phyloP scores from a whole-genome alignment of 225 moss, liverwort and hornwort genomes.

The Asterella californica region DNA sequence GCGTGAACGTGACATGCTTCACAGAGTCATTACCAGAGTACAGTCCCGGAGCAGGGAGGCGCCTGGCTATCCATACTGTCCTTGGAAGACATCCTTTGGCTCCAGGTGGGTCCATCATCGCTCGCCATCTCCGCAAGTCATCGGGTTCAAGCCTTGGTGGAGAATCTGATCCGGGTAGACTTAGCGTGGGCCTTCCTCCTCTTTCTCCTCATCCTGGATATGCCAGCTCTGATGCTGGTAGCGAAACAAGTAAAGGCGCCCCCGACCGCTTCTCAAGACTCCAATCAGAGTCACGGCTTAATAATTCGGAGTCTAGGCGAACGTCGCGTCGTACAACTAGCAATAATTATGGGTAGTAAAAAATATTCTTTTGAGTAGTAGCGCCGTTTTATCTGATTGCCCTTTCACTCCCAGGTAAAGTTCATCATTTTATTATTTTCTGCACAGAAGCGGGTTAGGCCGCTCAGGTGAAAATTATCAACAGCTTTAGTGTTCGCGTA shows the following conservation, averaged over 20 bases:
- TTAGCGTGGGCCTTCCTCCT: slow-evolving; percentile 55
- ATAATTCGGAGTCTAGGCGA: slow-evolving; percentile 19
- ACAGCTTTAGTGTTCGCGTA: neutral
- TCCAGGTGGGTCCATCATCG: slow-evolving; percentile 48
- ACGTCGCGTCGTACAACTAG: slow-evolving; percentile 21
- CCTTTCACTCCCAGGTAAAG: neutral
- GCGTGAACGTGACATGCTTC: slow-evolving; percentile 86
- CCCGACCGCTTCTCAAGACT: slow-evolving; percentile 32
- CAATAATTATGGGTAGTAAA: slow-evolving; percentile 12
- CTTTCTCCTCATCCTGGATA: slow-evolving; percentile 65
- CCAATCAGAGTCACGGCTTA: slow-evolving; percentile 25
- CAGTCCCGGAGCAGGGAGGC: slow-evolving; percentile 46
- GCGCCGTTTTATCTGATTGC: neutral
- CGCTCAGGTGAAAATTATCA: too few species aligned
- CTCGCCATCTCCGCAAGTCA: slow-evolving; percentile 68
- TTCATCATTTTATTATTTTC: too few species aligned
- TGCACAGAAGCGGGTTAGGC: too few species aligned
- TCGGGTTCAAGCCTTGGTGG: slow-evolving; percentile 72
- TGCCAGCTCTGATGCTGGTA: slow-evolving; percentile 80
- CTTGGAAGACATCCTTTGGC: slow-evolving; percentile 44
- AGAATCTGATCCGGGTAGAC: slow-evolving; percentile 72
- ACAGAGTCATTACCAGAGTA: slow-evolving; percentile 50
- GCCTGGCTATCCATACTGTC: slow-evolving; percentile 32
- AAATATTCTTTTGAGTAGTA: neutral
- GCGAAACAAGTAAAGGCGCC: slow-evolving; percentile 52